Base-by-base conservation (phyloP, 805 yeast species). In the Yamadazyma scolyti region DNA sequence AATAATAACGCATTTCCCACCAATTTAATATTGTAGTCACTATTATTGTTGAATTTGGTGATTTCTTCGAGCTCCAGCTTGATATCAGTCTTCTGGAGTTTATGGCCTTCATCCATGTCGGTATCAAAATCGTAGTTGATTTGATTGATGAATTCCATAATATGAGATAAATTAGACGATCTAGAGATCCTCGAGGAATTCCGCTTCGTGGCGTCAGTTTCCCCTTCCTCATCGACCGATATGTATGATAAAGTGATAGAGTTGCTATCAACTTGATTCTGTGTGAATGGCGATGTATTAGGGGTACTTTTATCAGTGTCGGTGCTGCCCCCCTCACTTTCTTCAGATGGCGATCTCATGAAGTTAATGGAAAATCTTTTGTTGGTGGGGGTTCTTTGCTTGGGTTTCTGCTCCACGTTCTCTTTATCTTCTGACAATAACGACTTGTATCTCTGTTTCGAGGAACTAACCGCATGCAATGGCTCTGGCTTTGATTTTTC, bases 61-160 rank as follows among this genome's bases (percentile, higher is more conserved):
- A 38, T 16, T 5, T 25, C 16, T 4, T 15, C 20, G 6, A 4
- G 7, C 14, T 34, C 38, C 15, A 12, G 12, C 5, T 27, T n/a
- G 5, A 15, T n/a, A n/a, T n/a, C n/a, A n/a, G n/a, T n/a, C n/a
- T n/a, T n/a, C 7, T n/a, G n/a, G n/a, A n/a, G n/a, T n/a, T n/a
- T n/a, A n/a, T n/a, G n/a, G n/a, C n/a, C 21, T n/a, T n/a, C n/a
- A n/a, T n/a, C n/a, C n/a, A n/a, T n/a, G n/a, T n/a, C n/a, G n/a
- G 15, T 10, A 11, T 20, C 24, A 27, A 9, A 7, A 21, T 36
- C 41, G 12, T 28, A 40, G 17, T 40, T 25, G 11, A 40, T 40
- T 9, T 36, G 33, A 22, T 30, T 26, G 4, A 37, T 34, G 22
- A 40, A 37, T 16, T 40, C 44, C 28, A 37, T 23, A 18, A 37